Base-by-base conservation (phyloP, 306 rosid genomes). In the Notholithocarpus densiflorus region DNA sequence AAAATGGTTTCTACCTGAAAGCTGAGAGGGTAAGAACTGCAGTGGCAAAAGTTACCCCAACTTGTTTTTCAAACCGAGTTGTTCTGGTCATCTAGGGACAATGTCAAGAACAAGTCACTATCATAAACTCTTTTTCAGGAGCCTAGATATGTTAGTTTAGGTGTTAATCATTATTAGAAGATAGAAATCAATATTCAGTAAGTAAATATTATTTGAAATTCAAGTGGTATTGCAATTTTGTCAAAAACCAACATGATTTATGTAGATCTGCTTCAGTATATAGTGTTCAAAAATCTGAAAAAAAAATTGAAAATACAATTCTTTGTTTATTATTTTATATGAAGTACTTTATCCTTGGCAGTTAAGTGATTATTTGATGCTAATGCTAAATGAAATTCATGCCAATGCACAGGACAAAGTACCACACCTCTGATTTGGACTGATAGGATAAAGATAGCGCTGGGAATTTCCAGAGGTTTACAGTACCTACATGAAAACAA, bases 401-500 rank as follows among this genome's bases (percentile, higher is more conserved):
- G 31, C 53, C 77, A 71, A 54, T 77, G 79, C 71, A 87, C 92
- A 93, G 98, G 80, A 70, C 73, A 84, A 81, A 79, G 34, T 5
- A 5, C 62, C 82, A 82, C 77, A 71, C 77, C 89, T 75, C 87
- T 93, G 52, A 82, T 80, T 24, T 93, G 98, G 98, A 77, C 72
- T 54, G 86, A 83, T 82, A 91, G 94, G 88, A 77, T 86, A 80
- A 89, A 84, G 72, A 83, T 93, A 71, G 95, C 87, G 21, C 85
- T 82, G 5, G 98, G 97, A 27, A 82, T 89, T 37, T 84, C 90
- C 2, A 91, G 85, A 79, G 98, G 98, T 29, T 75, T 93, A 68
- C 82, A 85, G 68, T 90, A 90, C 75, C 84, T 93, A 34, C 97
- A 93, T 81, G 77, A 80, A 13, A 93, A 85, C 82, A 85, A 82